Percentiles rank a stretch among this genome's conserved stretches.
Evolutionary conservation across 768 basidiomycete species (phyloP).

Genomic region (Podaxis sp.): DNA sequence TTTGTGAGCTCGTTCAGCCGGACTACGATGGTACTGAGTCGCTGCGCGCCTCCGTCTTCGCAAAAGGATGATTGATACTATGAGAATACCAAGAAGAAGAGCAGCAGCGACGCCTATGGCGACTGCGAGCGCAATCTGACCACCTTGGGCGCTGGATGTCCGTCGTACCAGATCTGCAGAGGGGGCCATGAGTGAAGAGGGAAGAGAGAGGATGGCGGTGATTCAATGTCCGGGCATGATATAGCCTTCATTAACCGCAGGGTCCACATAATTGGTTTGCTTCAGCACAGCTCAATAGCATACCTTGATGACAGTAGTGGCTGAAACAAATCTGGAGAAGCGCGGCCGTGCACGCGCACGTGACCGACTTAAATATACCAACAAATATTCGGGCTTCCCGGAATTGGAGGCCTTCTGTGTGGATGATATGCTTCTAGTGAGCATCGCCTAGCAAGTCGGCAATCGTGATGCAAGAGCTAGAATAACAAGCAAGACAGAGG

Average conservation of each 20-base stretch:
- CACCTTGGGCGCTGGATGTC: not conserved
- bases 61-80: slow-evolving; percentile 1
- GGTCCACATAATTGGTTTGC: not conserved
- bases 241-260: not conserved
- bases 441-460: too few species aligned
- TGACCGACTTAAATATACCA: not conserved
- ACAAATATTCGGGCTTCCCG: not conserved
- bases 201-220: not conserved
- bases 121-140: not conserved
- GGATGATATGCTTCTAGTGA: too few species aligned
- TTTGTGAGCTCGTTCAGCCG: not conserved
- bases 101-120: not conserved
- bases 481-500: not conserved
- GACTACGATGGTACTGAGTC: not conserved
- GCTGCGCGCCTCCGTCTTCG: not conserved
- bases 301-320: slow-evolving; percentile 1
- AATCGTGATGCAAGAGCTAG: not conserved
- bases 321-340: slow-evolving; percentile 2
- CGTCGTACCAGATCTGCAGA: not conserved
- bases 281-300: slow-evolving; percentile 8
- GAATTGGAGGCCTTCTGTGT: too few species aligned
- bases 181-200: slow-evolving; percentile 3
- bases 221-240: not conserved
- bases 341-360: not conserved
- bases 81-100: not conserved